Conservation (phyloP, 2,329 filamentous ascomycete species). For the Phaeoacremonium minimum region DNA sequence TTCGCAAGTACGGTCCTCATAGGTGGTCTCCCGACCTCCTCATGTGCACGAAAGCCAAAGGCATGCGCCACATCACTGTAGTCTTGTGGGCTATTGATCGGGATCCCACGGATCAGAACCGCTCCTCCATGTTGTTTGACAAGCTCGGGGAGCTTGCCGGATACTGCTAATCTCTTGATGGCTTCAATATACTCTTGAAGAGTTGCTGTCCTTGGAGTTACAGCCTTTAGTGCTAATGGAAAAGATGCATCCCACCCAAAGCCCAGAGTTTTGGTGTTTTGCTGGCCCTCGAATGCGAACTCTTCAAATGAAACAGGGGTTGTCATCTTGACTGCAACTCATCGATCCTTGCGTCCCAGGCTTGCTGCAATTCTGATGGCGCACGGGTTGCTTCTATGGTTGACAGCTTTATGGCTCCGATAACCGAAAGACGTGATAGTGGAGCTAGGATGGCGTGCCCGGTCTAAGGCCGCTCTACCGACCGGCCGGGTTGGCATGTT, state of each 20-base stretch:
- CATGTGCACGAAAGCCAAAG: constrained; percentile 25
- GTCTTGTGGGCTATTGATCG: constrained; percentile 22
- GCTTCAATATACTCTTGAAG: constrained; percentile 10
- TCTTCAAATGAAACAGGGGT: constrained; percentile 6
- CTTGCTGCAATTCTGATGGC: background rate
- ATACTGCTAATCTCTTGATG: constrained; percentile 13
- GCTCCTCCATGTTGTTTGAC: constrained; percentile 25
- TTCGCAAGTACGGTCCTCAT: constrained; percentile 23
- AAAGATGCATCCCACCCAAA: constrained; percentile 15
- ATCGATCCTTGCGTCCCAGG: too few species aligned
- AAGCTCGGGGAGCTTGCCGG: constrained; percentile 18
- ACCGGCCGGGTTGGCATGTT: constrained; percentile 1
- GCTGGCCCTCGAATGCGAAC: constrained; percentile 16
- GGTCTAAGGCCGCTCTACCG: constrained; percentile 1
- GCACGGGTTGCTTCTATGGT: background rate
- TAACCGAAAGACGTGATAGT: background rate
- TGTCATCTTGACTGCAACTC: constrained; percentile 1
- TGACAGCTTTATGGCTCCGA: background rate
- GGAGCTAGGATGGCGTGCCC: background rate
- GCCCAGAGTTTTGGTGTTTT: constrained; percentile 14
- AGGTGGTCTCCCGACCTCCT: constrained; percentile 27
- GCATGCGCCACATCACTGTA: constrained; percentile 27
- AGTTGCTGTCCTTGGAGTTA: constrained; percentile 3
- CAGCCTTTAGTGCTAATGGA: constrained; percentile 14
- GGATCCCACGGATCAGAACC: constrained; percentile 24